Base-by-base conservation (phyloP, 805 yeast genomes). In the Saturnispora ahearnii region DNA sequence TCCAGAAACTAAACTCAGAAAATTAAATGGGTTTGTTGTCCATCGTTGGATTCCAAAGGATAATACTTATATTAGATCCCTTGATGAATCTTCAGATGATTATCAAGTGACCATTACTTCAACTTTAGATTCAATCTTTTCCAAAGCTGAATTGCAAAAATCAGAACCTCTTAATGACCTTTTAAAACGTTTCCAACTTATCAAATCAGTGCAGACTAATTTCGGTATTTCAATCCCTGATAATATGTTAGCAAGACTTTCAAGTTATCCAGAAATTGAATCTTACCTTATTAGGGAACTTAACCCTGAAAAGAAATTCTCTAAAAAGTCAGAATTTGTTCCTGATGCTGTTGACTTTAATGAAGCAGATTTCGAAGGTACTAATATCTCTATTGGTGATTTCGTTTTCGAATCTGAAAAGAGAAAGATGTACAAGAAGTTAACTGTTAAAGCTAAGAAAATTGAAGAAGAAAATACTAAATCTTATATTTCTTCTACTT, bases 321-420 rank as follows among this genome's bases (percentile, higher is more conserved):
- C 49, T 1, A 74, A 68, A 55, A 77, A 76, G 57, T 89, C 84
- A 60, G 75, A 81, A 61, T 77, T 81, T 59, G 61, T 51, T 31
- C 89, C 93, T n/a, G 77, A 84, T 58, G 91, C 87, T 29, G 77
- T 87, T 50, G 79, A 81, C 53, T 70, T 87, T 56, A 69, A 78
- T 51, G 63, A 70, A 7, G 71, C 70, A 29, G 81, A 77, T 42
- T 84, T 79, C 59, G 70, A 66, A 30, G 79, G 84, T 37, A 70
- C 77, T 4, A 86, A 84, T 56, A 67, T 82, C 32, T 72, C 73
- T 53, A 68, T 81, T 53, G 79, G 76, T 50, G 68, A 75, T 41
- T 79, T 73, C 57, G 71, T 73, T n/a, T 66, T 69, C 49, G 71
- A 73, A 41, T 63, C 64, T 51, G 70, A 73, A 50, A 78, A 76